Evolutionary conservation across 352 stramenopile genomes (phyloP), one percentile per base, ranked within the genome.

Genomic region (Pythium insidiosum): DNA sequence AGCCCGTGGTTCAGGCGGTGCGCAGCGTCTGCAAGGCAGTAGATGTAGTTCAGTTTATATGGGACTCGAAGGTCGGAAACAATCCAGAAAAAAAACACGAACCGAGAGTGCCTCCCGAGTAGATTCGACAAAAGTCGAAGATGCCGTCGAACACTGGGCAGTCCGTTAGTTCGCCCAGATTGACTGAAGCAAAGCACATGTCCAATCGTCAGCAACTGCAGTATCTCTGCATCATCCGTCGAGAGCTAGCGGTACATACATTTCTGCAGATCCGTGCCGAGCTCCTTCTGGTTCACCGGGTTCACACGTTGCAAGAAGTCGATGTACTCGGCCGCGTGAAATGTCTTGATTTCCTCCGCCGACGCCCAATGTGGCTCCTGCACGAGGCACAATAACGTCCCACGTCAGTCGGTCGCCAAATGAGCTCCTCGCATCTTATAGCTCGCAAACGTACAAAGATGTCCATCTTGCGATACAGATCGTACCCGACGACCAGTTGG

Each of bases 131-230:
- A 63, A 99, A 99, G 58, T 99, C 91, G 59, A 97, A 99, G 16
- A 99, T 77, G 24, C 95, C 96, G 65, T 99, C 95, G 61, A 99
- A 99, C 10, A 99, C 88, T 0, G 97, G 97, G 68, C 96, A 99
- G 69, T 99, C 97, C 6, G 91, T 97, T 41, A 89, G 80, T 53
- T 99, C 95, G 6, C 95, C 96, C 21, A 98, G 74, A 62, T 97
- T 97, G 69, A 97, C 97, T 94, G 45, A 25, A 64, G n/a, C n/a
- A n/a, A n/a, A n/a, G n/a, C n/a, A n/a, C n/a, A n/a, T n/a, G n/a
- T n/a, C n/a, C n/a, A n/a, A n/a, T n/a, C n/a, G n/a, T n/a, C n/a
- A n/a, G n/a, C n/a, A n/a, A n/a, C n/a, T n/a, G n/a, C n/a, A n/a
- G n/a, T n/a, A n/a, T n/a, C n/a, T n/a, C n/a, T n/a, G n/a, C n/a